Percentiles rank a stretch among this genome's conserved stretches.
These are phyloP conservation scores for Fusarium succisae DNA, from an alignment of 2,329 filamentous ascomycete species.

Conservation along the genomic window DNA sequence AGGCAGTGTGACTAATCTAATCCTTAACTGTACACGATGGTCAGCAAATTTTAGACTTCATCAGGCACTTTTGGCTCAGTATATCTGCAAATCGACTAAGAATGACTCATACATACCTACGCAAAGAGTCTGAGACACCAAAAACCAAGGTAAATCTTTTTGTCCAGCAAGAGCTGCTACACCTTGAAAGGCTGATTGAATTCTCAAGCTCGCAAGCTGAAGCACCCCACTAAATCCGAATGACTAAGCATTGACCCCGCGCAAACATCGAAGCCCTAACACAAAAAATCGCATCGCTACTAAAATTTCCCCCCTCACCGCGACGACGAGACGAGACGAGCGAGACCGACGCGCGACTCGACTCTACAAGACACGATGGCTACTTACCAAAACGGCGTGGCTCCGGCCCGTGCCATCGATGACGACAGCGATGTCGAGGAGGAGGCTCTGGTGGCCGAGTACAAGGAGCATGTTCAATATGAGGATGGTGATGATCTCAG, in stretches of 20 bases:
- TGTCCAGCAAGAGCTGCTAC: slow-evolving; percentile 4
- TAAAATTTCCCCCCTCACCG: slow-evolving; percentile 51
- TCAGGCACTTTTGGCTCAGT: slow-evolving; percentile 14
- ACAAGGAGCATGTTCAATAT: slow-evolving; percentile 95
- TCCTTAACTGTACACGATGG: slow-evolving; percentile 15
- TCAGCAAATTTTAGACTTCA: slow-evolving; percentile 27
- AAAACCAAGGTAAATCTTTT: slow-evolving; percentile 1
- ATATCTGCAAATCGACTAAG: slow-evolving; percentile 33
- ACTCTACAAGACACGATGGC: slow-evolving; percentile 59
- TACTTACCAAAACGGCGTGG: slow-evolving; percentile 68
- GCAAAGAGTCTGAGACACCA: slow-evolving; percentile 5
- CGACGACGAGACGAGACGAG: slow-evolving; percentile 42
- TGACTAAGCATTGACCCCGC: slow-evolving; percentile 22
- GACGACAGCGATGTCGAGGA: slow-evolving; percentile 96
- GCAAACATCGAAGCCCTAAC: slow-evolving; percentile 50
- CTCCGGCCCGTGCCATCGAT: slow-evolving; percentile 68
- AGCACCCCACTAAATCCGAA: slow-evolving; percentile 39
- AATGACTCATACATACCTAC: slow-evolving; percentile 41
- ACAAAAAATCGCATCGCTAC: slow-evolving; percentile 43
- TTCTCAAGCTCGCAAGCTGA: slow-evolving; percentile 32
- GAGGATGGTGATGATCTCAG: slow-evolving; percentile 87
- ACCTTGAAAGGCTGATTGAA: slow-evolving; percentile 8
- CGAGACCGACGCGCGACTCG: slow-evolving; percentile 43
- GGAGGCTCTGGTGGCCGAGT: slow-evolving; percentile 94
- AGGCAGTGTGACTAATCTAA: slow-evolving; percentile 40